Evolutionary conservation across 2,329 filamentous ascomycete species (phyloP), one percentile per base, ranked within the genome.

Genomic region (Talaromyces sp.): DNA sequence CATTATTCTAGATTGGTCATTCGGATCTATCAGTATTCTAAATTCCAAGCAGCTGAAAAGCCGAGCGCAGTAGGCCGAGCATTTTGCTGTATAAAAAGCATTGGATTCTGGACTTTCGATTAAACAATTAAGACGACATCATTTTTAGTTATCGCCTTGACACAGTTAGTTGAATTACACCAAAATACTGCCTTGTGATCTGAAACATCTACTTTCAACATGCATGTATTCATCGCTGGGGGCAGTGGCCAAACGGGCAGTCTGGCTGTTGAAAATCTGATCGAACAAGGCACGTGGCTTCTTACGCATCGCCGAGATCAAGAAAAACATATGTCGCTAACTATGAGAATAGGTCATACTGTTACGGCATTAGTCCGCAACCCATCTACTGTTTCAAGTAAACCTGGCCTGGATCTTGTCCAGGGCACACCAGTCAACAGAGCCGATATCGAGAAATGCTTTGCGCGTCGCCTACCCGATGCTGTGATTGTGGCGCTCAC

Each of bases 241-340:
- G 61, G 61, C 22, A 62, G 54, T 51, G 61, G 61, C 53, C 61
- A 60, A 44, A 62, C 61, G 2, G 61, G 61, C n/a, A 52, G 33
- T 47, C 44, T 52, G 5, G 61, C 59, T n/a, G 60, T 62, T 28
- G 52, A 53, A 10, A 55, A 57, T n/a, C 33, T 62, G 5, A 4
- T 60, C 27, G 39, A 49, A 17, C 57, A 57, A 59, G 49, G 57
- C 54, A 33, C 17, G 57, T 42, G 3, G 32, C 44, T 11, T 25
- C 32, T 22, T 49, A 2, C 5, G 11, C n/a, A 33, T 30, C 39
- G 11, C 13, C 11, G 32, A 33, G 2, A 33, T 19, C 25, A 10
- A 44, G 32, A 2, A 9, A 3, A 36, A 28, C 28, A 32, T 42
- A n/a, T 47, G 30, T 47, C 22, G 25, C 17, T 30, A 30, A 53